Evolutionary conservation across 805 yeast species (phyloP).

Genomic region (Hermanozyma aechmeae): DNA sequence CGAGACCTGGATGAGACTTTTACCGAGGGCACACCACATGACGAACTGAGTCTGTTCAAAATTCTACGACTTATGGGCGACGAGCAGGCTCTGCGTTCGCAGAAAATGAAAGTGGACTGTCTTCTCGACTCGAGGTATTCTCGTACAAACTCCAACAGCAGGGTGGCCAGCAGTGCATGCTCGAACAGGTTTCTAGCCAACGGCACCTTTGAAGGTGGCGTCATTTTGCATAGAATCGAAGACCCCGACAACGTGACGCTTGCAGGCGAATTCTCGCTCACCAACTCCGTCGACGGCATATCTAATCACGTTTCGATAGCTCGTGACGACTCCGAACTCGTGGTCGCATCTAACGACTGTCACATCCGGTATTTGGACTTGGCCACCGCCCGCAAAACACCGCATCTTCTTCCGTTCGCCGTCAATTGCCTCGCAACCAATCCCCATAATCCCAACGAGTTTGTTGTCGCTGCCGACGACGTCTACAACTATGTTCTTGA

Average conservation of each 20-base stretch:
- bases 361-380: conserved; percentile 33
- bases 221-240: conserved; percentile 26
- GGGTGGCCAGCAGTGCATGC: conserved; percentile 41
- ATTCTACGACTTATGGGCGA: conserved; percentile 27
- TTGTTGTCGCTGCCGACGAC: conserved; percentile 44
- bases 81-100: conserved; percentile 6
- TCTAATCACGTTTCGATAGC: conserved; percentile 39
- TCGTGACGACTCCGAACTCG: conserved; percentile 19
- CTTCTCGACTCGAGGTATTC: conserved; percentile 26
- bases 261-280: conserved; percentile 28
- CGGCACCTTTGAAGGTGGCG: conserved; percentile 49
- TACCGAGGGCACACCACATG: conserved; percentile 11
- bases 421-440: conserved; percentile 39
- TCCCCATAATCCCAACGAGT: conserved; percentile 27
- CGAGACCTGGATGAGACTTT: conserved; percentile 20
- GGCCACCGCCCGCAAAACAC: conserved; percentile 5
- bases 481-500: conserved; percentile 36
- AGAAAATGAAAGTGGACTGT: conserved; percentile 27
- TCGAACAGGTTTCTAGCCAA: conserved; percentile 33
- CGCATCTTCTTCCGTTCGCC: conserved; percentile 32
- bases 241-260: conserved; percentile 11
- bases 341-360: conserved; percentile 45
- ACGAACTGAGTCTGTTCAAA: conserved; percentile 20
- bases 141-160: conserved; percentile 20
- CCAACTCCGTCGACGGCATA: conserved; percentile 38